These are phyloP conservation scores for Podila horticola DNA, from an alignment of 192 early-diverging fungal species.

Conservation along the genomic window DNA sequence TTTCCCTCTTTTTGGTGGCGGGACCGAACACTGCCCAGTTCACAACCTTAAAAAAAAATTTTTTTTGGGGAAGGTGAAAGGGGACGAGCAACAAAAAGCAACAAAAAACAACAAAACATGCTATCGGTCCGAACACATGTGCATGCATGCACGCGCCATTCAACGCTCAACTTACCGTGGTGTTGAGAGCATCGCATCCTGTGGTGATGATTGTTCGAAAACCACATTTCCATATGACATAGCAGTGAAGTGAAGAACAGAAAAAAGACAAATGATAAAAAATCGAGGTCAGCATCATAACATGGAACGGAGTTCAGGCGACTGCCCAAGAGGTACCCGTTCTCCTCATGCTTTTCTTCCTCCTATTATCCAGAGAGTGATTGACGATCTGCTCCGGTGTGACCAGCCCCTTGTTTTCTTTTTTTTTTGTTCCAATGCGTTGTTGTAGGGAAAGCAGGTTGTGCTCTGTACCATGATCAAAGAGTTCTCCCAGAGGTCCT, in stretches of 20 bases:
- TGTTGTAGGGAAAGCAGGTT: background rate
- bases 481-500: constrained; percentile 93
- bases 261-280: constrained; percentile 1
- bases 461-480: constrained; percentile 89
- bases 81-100: no score
- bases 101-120: no score
- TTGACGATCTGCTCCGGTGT: background rate
- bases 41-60: constrained; percentile 22
- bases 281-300: background rate
- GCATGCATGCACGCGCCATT: background rate
- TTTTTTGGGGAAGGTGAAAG: constrained; percentile 1
- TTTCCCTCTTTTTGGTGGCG: no score
- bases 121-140: background rate
- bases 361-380: background rate
- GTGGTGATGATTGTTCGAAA: background rate
- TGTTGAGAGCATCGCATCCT: constrained; percentile 72
- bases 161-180: constrained; percentile 47
- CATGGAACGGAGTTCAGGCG: background rate
- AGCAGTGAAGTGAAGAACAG: background rate
- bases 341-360: no score
- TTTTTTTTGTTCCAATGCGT: background rate
- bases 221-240: background rate
- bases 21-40: background rate
- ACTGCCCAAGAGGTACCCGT: no score
- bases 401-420: background rate